Evolutionary conservation across 192 early-diverging fungal genomes (phyloP), one percentile per base, ranked within the genome.

Genomic region (Coemansia sp.): DNA sequence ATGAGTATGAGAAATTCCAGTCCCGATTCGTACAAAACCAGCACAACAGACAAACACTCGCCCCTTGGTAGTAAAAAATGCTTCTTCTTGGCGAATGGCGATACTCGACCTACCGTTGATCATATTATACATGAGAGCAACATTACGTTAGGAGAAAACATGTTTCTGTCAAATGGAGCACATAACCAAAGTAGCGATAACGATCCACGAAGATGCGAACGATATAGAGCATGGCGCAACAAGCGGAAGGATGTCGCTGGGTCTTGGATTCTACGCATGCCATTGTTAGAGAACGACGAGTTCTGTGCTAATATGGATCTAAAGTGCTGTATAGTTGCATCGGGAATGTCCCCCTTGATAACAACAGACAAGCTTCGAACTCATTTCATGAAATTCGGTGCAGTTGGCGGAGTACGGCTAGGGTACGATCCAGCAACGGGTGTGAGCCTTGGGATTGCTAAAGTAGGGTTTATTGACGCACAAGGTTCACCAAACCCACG

Each of bases 361-460:
- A 85, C 84, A 10, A 6, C 64, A 9, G 75, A 77, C 50, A 69
- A 78, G 45, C 65, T 85, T 50, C 69, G 73, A 5, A 49, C 71
- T 9, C 79, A 79, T 52, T 82, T 81, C 71, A 54, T 63, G 42
- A 39, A 59, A 15, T 85, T 73, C 53, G 84, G 84, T 7, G 72
- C 73, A 7, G 71, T 85, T 38, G 68, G 70, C 39, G 45, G 62
- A 5, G 61, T 85, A 8, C 69, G 73, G 19, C 64, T 85, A 32
- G 84, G 63, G 3, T 74, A 74, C 44, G 79, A 78, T 45, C 79
- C 73, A 26, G 71, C 73, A 11, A 85, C 84, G 6, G 84, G 84
- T 13, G 71, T 74, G 67, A 82, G 84, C 32, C 65, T 85, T 48
- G 84, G 84, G 3, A 54, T 85, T 61, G 84, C 84, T 16, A 67